phyloP scores from a whole-genome alignment of 2,329 filamentous ascomycete species.

The Paracoccidioides lutzii region DNA sequence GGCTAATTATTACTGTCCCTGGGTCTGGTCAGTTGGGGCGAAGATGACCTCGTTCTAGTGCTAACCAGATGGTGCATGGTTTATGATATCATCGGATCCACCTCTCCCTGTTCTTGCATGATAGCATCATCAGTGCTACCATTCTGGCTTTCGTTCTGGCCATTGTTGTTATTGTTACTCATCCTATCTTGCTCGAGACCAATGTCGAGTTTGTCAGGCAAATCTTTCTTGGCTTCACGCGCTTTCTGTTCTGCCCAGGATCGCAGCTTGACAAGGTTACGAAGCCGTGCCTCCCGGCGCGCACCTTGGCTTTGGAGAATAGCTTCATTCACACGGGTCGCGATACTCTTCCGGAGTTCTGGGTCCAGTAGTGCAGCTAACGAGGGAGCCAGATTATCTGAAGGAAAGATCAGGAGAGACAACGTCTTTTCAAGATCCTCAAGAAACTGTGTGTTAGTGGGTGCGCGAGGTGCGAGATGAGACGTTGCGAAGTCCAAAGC shows the following conservation, averaged over 20 bases:
- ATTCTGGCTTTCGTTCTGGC: constrained; percentile 15
- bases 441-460: constrained; percentile 67
- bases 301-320: constrained; percentile 63
- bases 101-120: constrained; percentile 30
- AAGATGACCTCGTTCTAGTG: not conserved
- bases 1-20: not conserved
- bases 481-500: constrained; percentile 79
- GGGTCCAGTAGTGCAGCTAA: constrained; percentile 67
- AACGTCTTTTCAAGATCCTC: constrained; percentile 85
- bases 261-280: constrained; percentile 65
- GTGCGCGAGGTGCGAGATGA: constrained; percentile 75
- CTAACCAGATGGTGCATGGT: not conserved
- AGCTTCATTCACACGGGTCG: constrained; percentile 76
- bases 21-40: not conserved
- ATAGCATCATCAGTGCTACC: constrained; percentile 25
- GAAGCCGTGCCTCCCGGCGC: constrained; percentile 67
- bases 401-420: constrained; percentile 76
- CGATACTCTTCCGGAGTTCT: constrained; percentile 67
- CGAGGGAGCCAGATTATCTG: constrained; percentile 63
- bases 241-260: constrained; percentile 64
- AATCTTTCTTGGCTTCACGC: constrained; percentile 34
- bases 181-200: constrained; percentile 27
- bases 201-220: constrained; percentile 34
- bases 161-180: constrained; percentile 17
- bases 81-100: constrained; percentile 31